Evolutionary conservation across 495 filamentous ascomycete species (phyloP).

Genomic region (Clohesyomyces aquaticus): DNA sequence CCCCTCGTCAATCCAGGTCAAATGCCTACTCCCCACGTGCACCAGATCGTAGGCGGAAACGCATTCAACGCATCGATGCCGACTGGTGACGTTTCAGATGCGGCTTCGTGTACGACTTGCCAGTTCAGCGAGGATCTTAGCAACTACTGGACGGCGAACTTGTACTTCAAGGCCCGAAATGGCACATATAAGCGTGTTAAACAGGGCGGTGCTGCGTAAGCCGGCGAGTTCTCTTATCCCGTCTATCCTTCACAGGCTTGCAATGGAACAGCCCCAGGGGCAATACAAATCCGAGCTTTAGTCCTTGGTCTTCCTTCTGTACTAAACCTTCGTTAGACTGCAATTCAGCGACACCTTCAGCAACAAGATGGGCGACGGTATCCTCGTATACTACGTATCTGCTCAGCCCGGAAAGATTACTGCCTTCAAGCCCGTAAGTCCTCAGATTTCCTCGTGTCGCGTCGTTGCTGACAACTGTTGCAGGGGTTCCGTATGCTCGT

Average conservation of each 20-base stretch:
- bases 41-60: conserved; percentile 53
- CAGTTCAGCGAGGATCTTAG: conserved; percentile 20
- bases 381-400: conserved; percentile 33
- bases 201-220: conserved; percentile 27
- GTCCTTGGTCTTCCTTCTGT: background rate
- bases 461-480: background rate
- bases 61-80: conserved; percentile 29
- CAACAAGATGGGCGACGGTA: conserved; percentile 45
- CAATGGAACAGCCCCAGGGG: too few relatives aligned
- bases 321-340: background rate
- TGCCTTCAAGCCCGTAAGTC: conserved; percentile 45
- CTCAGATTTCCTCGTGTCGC: background rate
- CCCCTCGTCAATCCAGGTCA: conserved; percentile 30
- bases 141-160: conserved; percentile 36
- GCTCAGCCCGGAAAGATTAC: conserved; percentile 45
- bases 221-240: background rate
- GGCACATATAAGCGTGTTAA: conserved; percentile 33
- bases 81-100: conserved; percentile 22
- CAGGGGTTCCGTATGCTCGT: conserved; percentile 32
- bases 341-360: conserved; percentile 52
- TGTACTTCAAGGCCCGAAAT: conserved; percentile 39
- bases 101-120: conserved; percentile 30
- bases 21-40: conserved; percentile 45
- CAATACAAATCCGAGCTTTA: too few relatives aligned
- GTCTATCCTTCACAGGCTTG: too few relatives aligned